Percentiles rank a stretch among this genome's conserved stretches.
phyloP scores from a whole-genome alignment of 1,284 basidiomycete genomes.

The Exsudoporus floridanus region DNA sequence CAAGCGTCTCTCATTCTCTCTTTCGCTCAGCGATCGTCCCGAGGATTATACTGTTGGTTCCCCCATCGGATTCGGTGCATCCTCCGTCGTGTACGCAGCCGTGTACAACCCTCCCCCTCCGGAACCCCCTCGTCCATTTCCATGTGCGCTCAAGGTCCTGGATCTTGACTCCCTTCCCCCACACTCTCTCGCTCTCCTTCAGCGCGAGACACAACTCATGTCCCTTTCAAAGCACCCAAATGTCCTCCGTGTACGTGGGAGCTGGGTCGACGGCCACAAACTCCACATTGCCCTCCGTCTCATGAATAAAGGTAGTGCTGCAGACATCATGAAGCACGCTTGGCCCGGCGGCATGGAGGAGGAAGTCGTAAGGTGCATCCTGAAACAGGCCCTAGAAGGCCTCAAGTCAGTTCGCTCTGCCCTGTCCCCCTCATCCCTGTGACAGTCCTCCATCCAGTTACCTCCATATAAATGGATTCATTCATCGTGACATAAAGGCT shows the following conservation, averaged over 20 bases:
- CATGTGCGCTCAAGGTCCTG: constrained; percentile 85
- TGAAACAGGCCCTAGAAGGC: constrained; percentile 81
- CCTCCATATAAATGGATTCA: constrained; percentile 85
- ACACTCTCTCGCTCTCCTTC: constrained; percentile 65
- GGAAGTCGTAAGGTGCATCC: constrained; percentile 78
- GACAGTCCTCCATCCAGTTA: constrained; percentile 48
- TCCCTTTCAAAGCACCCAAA: constrained; percentile 92
- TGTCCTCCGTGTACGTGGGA: constrained; percentile 84
- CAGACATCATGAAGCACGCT: constrained; percentile 82
- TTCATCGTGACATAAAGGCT: constrained; percentile 88
- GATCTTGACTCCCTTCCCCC: constrained; percentile 79
- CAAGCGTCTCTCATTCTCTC: constrained; percentile 3
- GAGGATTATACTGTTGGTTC: constrained; percentile 71
- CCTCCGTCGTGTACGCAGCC: constrained; percentile 83
- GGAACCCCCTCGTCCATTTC: constrained; percentile 40
- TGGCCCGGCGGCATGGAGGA: constrained; percentile 88
- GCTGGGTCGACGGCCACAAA: constrained; percentile 83
- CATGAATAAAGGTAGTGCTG: constrained; percentile 85
- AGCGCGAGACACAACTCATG: constrained; percentile 88
- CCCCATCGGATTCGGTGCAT: constrained; percentile 83
- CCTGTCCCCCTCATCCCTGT: background rate
- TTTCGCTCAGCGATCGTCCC: constrained; percentile 54
- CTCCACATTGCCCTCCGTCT: constrained; percentile 85
- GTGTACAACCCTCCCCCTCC: constrained; percentile 50
- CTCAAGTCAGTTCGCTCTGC: constrained; percentile 58